A percentile compares a stretch with the other conserved stretches of the same genome.
Evolutionary conservation across 208 protist species (phyloP).

Genomic region (Willaertia magna): DNA sequence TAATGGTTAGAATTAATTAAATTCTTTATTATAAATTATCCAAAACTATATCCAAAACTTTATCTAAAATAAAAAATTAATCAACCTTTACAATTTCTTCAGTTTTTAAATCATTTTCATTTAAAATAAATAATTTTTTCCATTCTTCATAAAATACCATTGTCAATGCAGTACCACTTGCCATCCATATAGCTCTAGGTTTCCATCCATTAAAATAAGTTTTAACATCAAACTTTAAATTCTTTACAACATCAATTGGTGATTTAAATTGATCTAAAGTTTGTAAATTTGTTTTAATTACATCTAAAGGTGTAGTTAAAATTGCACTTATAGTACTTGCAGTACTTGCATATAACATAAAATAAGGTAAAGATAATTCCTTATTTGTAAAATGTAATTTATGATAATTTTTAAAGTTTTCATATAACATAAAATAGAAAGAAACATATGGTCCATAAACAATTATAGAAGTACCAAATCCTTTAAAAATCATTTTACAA

Average conservation of each 20-base stretch:
- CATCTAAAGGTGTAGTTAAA: slow-evolving; percentile 36
- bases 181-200: slow-evolving; percentile 38
- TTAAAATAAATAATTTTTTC: not conserved
- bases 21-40: too few relatives aligned
- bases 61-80: too few relatives aligned
- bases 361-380: not conserved
- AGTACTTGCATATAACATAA: not conserved
- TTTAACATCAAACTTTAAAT: not conserved
- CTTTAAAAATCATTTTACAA: slow-evolving; percentile 19
- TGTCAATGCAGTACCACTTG: slow-evolving; percentile 37
- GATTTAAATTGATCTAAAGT: not conserved
- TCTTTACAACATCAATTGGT: slow-evolving; percentile 13
- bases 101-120: not conserved
- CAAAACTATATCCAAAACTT: too few relatives aligned
- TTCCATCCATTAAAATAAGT: slow-evolving; percentile 27
- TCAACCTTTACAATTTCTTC: too few relatives aligned
- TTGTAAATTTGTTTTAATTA: slow-evolving; percentile 43
- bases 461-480: slow-evolving; percentile 28
- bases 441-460: slow-evolving; percentile 40
- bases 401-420: slow-evolving; percentile 23
- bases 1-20: too few relatives aligned
- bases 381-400: not conserved
- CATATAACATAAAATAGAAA: slow-evolving; percentile 40
- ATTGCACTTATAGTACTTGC: slow-evolving; percentile 33
- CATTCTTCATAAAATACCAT: slow-evolving; percentile 27